phyloP scores from a whole-genome alignment of 768 basidiomycete species.

The Trametes cinnabarina region DNA sequence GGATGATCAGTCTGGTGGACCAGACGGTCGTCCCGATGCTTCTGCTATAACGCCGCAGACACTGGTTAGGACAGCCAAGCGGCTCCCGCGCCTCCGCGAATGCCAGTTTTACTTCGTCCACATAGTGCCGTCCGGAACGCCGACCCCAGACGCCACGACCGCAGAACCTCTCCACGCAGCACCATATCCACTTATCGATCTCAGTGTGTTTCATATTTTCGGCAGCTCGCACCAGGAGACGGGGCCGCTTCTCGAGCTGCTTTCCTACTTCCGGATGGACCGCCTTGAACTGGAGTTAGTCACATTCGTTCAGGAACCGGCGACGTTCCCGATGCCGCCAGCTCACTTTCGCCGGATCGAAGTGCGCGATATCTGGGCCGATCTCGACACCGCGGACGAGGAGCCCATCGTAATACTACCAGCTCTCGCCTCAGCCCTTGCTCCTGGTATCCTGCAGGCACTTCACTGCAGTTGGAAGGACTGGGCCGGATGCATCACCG shows the following conservation, averaged over 20 bases:
- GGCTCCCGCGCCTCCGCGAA: conserved; percentile 1
- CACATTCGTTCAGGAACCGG: background rate
- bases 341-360: background rate
- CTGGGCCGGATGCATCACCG: background rate
- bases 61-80: background rate
- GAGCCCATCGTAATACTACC: background rate
- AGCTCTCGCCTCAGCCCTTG: background rate
- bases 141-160: too few relatives aligned
- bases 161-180: background rate
- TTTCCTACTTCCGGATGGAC: conserved; percentile 1
- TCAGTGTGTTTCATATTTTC: conserved; percentile 1
- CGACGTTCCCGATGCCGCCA: background rate
- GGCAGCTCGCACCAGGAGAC: conserved; percentile 4
- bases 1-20: background rate
- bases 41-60: background rate
- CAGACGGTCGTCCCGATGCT: background rate
- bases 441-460: background rate
- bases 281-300: conserved; percentile 12
- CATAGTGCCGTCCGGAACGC: background rate
- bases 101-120: conserved; percentile 9
- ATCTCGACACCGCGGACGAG: conserved; percentile 6
- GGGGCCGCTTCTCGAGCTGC: conserved; percentile 2
- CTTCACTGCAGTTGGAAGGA: conserved; percentile 6
- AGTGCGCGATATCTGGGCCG: conserved; percentile 1
- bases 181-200: background rate